phyloP scores from a whole-genome alignment of 495 filamentous ascomycete species.

The Penicillium pulvis region DNA sequence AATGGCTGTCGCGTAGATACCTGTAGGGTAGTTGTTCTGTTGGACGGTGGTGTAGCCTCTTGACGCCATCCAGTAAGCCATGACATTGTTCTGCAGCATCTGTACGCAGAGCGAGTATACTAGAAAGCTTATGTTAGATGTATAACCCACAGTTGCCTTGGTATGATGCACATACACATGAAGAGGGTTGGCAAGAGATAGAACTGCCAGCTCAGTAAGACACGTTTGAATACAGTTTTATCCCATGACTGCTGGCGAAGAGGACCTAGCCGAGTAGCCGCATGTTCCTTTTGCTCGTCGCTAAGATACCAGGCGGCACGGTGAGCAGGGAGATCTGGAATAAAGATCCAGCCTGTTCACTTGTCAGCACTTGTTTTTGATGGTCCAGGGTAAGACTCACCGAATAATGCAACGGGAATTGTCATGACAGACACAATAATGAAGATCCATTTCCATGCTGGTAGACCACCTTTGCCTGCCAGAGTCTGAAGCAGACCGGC shows the following conservation, averaged over 20 bases:
- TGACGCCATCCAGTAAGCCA: slow-evolving; percentile 39
- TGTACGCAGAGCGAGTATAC: slow-evolving; percentile 39
- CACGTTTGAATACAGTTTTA: slow-evolving; percentile 31
- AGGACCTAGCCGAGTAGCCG: slow-evolving; percentile 26
- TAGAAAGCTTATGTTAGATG: slow-evolving; percentile 1
- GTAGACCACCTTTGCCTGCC: slow-evolving; percentile 28
- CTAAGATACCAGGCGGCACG: slow-evolving; percentile 37
- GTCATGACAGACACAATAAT: slow-evolving; percentile 38
- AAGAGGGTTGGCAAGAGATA: slow-evolving; percentile 38
- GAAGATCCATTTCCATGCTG: slow-evolving; percentile 38
- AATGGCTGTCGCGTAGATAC: slow-evolving; percentile 36
- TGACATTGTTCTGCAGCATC: slow-evolving; percentile 38
- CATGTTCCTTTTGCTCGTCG: slow-evolving; percentile 36
- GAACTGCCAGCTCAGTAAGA: slow-evolving; percentile 40
- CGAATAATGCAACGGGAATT: slow-evolving; percentile 32
- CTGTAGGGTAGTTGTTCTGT: slow-evolving; percentile 40
- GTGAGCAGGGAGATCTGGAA: slow-evolving; percentile 37
- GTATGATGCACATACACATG: slow-evolving; percentile 27
- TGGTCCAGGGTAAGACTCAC: slow-evolving; percentile 10
- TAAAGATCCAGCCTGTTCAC: slow-evolving; percentile 35
- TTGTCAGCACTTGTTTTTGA: background rate
- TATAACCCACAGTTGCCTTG: background rate
- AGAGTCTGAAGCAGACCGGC: slow-evolving; percentile 28
- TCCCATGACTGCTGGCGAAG: slow-evolving; percentile 31
- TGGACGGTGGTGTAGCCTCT: slow-evolving; percentile 36